Evolutionary conservation across 2,329 filamentous ascomycete genomes (phyloP).

Genomic region (Paecilomyces formosus): DNA sequence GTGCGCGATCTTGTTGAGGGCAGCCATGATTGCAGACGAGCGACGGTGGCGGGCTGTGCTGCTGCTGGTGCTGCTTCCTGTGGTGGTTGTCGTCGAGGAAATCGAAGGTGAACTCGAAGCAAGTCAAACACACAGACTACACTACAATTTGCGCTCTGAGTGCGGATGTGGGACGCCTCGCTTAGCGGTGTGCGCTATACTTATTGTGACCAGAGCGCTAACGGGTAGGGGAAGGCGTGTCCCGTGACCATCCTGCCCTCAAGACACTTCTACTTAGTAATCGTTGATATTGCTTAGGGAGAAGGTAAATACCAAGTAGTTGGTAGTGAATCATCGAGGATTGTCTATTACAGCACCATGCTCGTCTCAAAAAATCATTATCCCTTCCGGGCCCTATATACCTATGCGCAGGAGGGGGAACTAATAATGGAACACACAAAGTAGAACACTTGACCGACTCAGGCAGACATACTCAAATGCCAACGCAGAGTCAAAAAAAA

Average conservation of each 20-base stretch:
- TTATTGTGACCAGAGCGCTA: slow-evolving; percentile 14
- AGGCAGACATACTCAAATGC: not conserved
- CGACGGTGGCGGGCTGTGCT: slow-evolving; percentile 29
- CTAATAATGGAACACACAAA: not conserved
- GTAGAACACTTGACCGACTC: not conserved
- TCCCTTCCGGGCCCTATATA: not conserved
- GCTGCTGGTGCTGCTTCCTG: slow-evolving; percentile 6
- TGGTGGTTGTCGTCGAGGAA: slow-evolving; percentile 3
- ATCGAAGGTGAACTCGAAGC: not conserved
- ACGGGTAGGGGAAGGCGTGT: slow-evolving; percentile 17
- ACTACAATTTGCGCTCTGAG: slow-evolving; percentile 10
- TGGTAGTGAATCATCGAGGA: too few species aligned
- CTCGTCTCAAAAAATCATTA: not conserved
- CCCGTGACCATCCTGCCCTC: slow-evolving; percentile 23
- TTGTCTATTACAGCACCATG: too few species aligned
- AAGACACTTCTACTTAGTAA: not conserved
- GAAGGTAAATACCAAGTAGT: too few species aligned
- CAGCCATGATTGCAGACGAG: slow-evolving; percentile 55
- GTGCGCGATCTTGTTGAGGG: slow-evolving; percentile 95
- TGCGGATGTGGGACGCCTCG: slow-evolving; percentile 22
- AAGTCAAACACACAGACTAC: slow-evolving; percentile 1
- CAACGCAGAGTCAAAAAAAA: not conserved
- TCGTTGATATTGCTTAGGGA: too few species aligned
- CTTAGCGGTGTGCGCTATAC: slow-evolving; percentile 22
- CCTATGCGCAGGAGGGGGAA: not conserved